These are phyloP conservation scores for Catharanthus roseus DNA, from an alignment of 257 asterid species.

Conservation along the genomic window DNA sequence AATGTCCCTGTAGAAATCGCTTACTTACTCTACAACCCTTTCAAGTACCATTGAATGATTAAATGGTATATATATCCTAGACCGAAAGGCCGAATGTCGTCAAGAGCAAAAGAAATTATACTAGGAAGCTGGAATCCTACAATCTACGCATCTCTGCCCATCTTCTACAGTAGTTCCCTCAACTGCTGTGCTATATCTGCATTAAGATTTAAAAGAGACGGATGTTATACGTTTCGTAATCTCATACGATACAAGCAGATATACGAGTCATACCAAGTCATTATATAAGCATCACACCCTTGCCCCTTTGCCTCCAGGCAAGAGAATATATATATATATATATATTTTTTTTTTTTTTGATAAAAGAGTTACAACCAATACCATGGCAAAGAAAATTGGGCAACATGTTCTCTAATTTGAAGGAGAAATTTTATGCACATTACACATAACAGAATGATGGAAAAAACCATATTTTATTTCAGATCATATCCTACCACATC, in stretches of 20 bases:
- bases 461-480: not conserved
- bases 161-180: slow-evolving; percentile 67
- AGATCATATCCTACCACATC: not conserved
- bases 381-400: too few relatives aligned
- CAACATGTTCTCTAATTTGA: not conserved
- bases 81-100: not conserved
- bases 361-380: not conserved
- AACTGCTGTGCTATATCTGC: slow-evolving; percentile 53
- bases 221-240: not conserved
- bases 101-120: not conserved
- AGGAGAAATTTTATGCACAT: not conserved
- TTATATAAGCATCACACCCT: not conserved
- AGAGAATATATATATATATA: too few relatives aligned
- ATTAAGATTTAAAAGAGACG: not conserved
- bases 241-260: not conserved
- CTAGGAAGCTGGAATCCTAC: not conserved
- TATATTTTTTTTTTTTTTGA: too few relatives aligned
- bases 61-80: not conserved
- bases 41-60: not conserved
- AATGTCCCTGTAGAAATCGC: not conserved
- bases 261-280: not conserved
- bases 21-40: not conserved
- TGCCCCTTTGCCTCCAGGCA: too few relatives aligned
- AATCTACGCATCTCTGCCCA: not conserved
- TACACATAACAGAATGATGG: not conserved